Percentiles rank a stretch among this genome's conserved stretches.
Conservation (phyloP, 495 filamentous ascomycete species). For the Penicillium chermesinum region DNA sequence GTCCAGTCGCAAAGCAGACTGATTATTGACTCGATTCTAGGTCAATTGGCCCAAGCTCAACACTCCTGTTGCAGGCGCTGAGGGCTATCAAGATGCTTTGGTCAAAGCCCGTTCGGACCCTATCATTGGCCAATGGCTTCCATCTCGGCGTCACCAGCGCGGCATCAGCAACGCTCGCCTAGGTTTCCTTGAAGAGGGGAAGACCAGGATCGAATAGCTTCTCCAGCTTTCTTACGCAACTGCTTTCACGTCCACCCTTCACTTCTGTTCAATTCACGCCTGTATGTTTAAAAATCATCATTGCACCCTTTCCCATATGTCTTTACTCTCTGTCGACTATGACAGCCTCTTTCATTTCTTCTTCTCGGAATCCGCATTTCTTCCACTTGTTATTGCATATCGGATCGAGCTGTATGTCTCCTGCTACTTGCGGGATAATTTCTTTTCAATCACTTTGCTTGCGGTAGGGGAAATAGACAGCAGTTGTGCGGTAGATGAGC, state of each 20-base stretch:
- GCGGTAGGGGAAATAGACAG: constrained; percentile 9
- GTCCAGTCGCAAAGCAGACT: no score
- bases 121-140: constrained; percentile 67
- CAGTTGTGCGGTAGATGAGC: constrained; percentile 1
- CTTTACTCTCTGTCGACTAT: constrained; percentile 5
- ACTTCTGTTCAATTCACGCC: constrained; percentile 17
- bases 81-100: constrained; percentile 86
- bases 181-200: constrained; percentile 85
- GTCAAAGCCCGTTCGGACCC: constrained; percentile 68
- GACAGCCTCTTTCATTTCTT: background rate
- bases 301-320: constrained; percentile 12
- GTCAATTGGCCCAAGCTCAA: constrained; percentile 98
- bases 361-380: constrained; percentile 5
- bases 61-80: constrained; percentile 72
- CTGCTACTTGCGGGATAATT: background rate
- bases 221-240: background rate
- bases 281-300: constrained; percentile 18
- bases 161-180: constrained; percentile 73
- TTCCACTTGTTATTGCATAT: background rate
- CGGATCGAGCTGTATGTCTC: background rate
- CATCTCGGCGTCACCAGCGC: constrained; percentile 58
- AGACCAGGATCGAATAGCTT: constrained; percentile 83
- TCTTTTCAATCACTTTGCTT: background rate
- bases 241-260: background rate
- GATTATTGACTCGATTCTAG: constrained; percentile 35